Base-by-base conservation (phyloP, 140 eudicot species). In the Senecio squalidus region DNA sequence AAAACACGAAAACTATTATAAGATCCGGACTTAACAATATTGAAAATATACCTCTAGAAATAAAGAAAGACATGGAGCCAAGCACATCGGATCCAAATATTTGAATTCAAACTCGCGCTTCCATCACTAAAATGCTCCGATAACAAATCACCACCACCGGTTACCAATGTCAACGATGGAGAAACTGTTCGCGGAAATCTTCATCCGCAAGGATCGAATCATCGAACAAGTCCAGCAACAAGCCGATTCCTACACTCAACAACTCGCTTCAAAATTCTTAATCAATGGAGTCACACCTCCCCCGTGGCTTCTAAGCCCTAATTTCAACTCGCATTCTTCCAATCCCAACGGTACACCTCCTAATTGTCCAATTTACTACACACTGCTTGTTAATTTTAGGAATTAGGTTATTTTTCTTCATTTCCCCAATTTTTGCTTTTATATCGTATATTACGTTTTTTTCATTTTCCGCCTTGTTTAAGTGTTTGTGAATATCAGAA, bases 281-380 rank as follows among this genome's bases (percentile, higher is more conserved):
- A 70, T 81, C 45, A 75, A 91, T 2, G 98, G 98, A 64, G 66
- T 81, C 24, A 47, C 78, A 14, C 98, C 93, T 64, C 98, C 96
- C 18, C 46, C 84, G 1, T 84, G 96, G 96, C 83, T 92, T 27
- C 60, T 71, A 34, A 78, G 33, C 80, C 77, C 85, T 74, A 70
- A 25, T 53, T 52, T 73, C 41, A 74, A 49, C 80, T 75, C 85
- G 62, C 70, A 29, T 48, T 48, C 74, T 7, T 58, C 82, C 21
- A 58, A 77, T 80, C 69, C 74, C 23, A 41, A 64, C 46, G 93
- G 93, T 85, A 66, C 25, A 51, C 16, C 0, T 46, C 6, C 13
- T 5, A 27, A 15, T 1, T 17, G 5, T 47, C 2, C 7, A 45
- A 18, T 68, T 31, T 47, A 68, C 30, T 34, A 33, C 30, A 17